Percentiles rank a stretch among this genome's conserved stretches.
These are phyloP conservation scores for Thermothelomyces thermophilus DNA, from an alignment of 2,329 filamentous ascomycete genomes.

Conservation along the genomic window DNA sequence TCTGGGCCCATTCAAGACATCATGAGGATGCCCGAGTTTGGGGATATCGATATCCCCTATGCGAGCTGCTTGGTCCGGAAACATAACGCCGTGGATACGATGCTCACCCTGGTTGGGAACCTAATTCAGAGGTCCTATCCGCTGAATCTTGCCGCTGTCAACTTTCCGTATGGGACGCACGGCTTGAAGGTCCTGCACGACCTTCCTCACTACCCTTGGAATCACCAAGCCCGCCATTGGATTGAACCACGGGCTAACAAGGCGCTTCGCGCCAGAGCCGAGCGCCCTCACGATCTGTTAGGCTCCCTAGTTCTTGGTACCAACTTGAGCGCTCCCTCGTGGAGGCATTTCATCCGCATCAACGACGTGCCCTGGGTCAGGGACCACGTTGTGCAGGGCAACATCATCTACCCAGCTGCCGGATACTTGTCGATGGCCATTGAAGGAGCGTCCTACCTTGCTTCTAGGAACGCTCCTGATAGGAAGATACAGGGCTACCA, in stretches of 20 bases:
- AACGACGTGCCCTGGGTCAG: slow-evolving; percentile 38
- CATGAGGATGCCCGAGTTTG: slow-evolving; percentile 22
- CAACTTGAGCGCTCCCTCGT: slow-evolving; percentile 29
- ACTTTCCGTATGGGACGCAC: slow-evolving; percentile 27
- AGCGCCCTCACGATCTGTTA: slow-evolving; percentile 35
- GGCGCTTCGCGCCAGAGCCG: slow-evolving; percentile 30
- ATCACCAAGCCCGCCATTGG: slow-evolving; percentile 38
- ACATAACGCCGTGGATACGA: slow-evolving; percentile 26
- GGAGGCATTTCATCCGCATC: slow-evolving; percentile 33
- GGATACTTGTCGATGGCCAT: slow-evolving; percentile 32
- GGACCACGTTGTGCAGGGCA: slow-evolving; percentile 43
- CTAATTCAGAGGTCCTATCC: slow-evolving; percentile 29
- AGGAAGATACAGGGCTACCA: slow-evolving; percentile 27
- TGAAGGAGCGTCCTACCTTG: slow-evolving; percentile 29
- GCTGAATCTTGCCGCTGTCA: slow-evolving; percentile 29
- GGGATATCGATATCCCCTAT: slow-evolving; percentile 14
- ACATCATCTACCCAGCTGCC: slow-evolving; percentile 43
- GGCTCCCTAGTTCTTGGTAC: slow-evolving; percentile 30
- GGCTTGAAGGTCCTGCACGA: slow-evolving; percentile 28
- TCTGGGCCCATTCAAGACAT: slow-evolving; percentile 32
- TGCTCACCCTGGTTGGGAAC: slow-evolving; percentile 27
- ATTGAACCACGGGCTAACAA: slow-evolving; percentile 31
- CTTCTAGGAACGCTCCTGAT: slow-evolving; percentile 8
- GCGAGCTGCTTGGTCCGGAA: slow-evolving; percentile 19
- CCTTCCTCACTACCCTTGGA: slow-evolving; percentile 42